Base-by-base conservation (phyloP, 345 rosid species). In the Capsella bursapastoris region DNA sequence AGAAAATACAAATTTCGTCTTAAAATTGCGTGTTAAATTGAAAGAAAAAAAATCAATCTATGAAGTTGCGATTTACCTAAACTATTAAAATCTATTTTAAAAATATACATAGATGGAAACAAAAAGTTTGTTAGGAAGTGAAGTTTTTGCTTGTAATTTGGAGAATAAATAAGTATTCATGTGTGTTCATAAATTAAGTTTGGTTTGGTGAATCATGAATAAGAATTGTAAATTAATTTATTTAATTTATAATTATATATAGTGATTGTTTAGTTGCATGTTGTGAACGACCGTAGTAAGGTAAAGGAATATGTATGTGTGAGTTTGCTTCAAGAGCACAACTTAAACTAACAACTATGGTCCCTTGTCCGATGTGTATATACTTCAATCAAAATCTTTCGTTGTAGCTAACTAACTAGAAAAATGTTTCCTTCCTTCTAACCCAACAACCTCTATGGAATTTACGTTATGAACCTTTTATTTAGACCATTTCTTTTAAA, bases 271-370 rank as follows among this genome's bases (percentile, higher is more conserved):
- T 57, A 57, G 53, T n/a, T 65, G 60, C 45, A 66, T 7, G 71
- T 67, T 67, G 65, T 11, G 15, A 66, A 51, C 38, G 70, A 60
- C 18, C 14, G 74, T 67, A 48, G 77, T 49, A 72, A 73, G 78
- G 65, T 72, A 57, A 77, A 53, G 66, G 61, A 68, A 67, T 29
- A 61, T 22, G 25, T 25, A 1, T 16, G 70, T 60, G 60, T 1
- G 43, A 16, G 4, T n/a, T 76, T 58, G 90, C 95, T 89, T 89
- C 77, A 50, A 78, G 80, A 58, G 64, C 79, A 89, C 88, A 83
- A 62, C 87, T 87, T 87, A 79, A 89, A 87, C 91, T 80, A 89
- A 87, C 91, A 79, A 85, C 91, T 41, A 38, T 85, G 87, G 84
- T 65, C 86, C 86, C 80, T 49, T 72, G 51, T 37, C 44, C 28